A percentile compares a stretch with the other conserved stretches of the same genome.
phyloP scores from a whole-genome alignment of 805 yeast species.

The Metschnikowia sp. region DNA sequence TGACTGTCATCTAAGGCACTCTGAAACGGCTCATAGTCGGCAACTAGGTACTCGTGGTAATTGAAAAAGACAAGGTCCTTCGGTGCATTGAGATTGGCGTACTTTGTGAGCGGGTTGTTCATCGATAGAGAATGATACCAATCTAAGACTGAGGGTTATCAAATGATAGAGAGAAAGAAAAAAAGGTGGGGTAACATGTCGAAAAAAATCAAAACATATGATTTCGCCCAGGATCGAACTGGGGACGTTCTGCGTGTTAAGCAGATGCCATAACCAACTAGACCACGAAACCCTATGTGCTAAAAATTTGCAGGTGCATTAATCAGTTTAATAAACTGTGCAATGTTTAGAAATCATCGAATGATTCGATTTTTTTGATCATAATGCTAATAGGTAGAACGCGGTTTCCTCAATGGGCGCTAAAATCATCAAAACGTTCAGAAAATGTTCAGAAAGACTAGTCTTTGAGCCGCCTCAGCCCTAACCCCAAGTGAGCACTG shows the following conservation, averaged over 20 bases:
- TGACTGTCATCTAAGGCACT: neutral
- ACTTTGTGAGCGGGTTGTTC: constrained; percentile 22
- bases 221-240: constrained; percentile 26
- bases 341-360: too few relatives aligned
- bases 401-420: too few relatives aligned
- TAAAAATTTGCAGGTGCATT: too few relatives aligned
- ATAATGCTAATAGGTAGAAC: too few relatives aligned
- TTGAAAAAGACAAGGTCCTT: constrained; percentile 47
- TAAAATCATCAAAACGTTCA: too few relatives aligned
- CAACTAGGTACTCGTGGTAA: constrained; percentile 57
- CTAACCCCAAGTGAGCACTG: constrained; percentile 1
- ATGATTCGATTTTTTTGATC: too few relatives aligned
- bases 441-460: neutral
- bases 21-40: neutral
- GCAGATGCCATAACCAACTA: constrained; percentile 26
- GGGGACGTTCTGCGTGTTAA: constrained; percentile 27
- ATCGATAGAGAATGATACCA: neutral
- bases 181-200: neutral
- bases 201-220: constrained; percentile 8
- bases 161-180: neutral
- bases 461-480: neutral
- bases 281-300: constrained; percentile 20
- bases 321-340: too few relatives aligned
- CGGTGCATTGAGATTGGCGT: constrained; percentile 9
- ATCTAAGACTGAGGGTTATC: neutral